phyloP scores from a whole-genome alignment of 345 rosid genomes.

The Orychophragmus violaceus region DNA sequence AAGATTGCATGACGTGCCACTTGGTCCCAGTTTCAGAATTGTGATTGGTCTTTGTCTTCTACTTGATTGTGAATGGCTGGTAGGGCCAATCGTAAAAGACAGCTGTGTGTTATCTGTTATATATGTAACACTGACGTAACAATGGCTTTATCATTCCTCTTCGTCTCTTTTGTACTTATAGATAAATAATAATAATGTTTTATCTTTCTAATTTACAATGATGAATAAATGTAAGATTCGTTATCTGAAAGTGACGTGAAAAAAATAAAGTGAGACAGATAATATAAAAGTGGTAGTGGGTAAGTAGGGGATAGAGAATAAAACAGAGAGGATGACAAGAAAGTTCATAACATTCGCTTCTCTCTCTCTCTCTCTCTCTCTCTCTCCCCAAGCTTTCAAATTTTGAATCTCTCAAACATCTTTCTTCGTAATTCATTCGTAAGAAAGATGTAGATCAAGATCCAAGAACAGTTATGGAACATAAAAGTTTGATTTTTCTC shows the following conservation, averaged over 20 bases:
- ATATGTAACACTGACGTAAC: constrained; percentile 7
- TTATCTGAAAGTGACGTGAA: constrained; percentile 11
- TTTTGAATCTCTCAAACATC: no score
- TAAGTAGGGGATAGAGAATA: constrained; percentile 1
- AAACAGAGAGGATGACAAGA: constrained; percentile 12
- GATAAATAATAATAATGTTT: neutral
- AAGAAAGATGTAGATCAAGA: no score
- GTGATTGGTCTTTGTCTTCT: constrained; percentile 1
- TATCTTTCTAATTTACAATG: neutral
- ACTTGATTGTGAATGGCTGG: neutral
- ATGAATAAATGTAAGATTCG: constrained; percentile 15
- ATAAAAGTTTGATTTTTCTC: no score
- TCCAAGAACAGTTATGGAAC: no score
- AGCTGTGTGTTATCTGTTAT: constrained; percentile 9
- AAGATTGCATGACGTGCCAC: no score
- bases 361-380: neutral
- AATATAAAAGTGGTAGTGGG: constrained; percentile 20
- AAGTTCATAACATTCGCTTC: constrained; percentile 10
- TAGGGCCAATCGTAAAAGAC: constrained; percentile 11
- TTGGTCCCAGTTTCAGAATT: no score
- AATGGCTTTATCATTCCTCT: neutral
- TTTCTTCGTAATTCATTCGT: no score
- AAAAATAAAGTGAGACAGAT: neutral
- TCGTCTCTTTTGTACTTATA: constrained; percentile 12
- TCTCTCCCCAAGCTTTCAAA: no score